Conservation (phyloP, 2,329 filamentous ascomycete genomes). For the Pezicula radicicola region DNA sequence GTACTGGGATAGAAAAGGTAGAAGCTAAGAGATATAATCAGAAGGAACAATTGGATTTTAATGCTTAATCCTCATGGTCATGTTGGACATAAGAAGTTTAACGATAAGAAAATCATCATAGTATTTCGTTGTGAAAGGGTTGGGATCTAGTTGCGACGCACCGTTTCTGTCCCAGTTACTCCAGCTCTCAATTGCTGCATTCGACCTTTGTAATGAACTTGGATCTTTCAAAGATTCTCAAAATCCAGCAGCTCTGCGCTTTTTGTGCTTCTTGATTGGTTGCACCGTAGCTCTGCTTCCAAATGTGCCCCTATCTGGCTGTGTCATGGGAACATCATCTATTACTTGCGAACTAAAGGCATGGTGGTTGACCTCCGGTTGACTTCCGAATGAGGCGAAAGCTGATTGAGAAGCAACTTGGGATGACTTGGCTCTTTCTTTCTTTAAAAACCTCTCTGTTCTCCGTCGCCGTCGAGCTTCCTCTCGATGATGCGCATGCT, state of each 20-base stretch:
- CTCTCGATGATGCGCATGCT: constrained; percentile 16
- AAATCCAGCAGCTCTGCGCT: constrained; percentile 27
- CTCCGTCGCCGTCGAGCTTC: constrained; percentile 22
- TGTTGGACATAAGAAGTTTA: constrained; percentile 29
- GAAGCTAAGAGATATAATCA: constrained; percentile 51
- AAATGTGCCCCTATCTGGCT: constrained; percentile 46
- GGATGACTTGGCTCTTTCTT: constrained; percentile 17
- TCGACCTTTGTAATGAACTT: too few species aligned
- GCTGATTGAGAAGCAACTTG: constrained; percentile 43
- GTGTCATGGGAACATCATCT: constrained; percentile 34
- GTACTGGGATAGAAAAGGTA: neutral
- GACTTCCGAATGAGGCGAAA: constrained; percentile 23
- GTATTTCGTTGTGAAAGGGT: constrained; percentile 13
- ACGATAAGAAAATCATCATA: constrained; percentile 42
- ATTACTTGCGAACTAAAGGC: constrained; percentile 24
- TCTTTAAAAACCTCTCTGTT: constrained; percentile 25
- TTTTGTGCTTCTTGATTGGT: constrained; percentile 41
- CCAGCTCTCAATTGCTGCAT: too few species aligned
- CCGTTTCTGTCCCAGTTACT: too few species aligned
- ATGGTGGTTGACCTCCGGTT: constrained; percentile 15
- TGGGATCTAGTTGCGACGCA: too few species aligned
- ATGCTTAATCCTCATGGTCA: constrained; percentile 51
- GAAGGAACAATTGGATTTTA: constrained; percentile 95
- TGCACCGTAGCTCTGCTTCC: constrained; percentile 35
- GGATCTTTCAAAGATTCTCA: constrained; percentile 1